Evolutionary conservation across 2,329 filamentous ascomycete genomes (phyloP).

Genomic region (Microdochium nivale): DNA sequence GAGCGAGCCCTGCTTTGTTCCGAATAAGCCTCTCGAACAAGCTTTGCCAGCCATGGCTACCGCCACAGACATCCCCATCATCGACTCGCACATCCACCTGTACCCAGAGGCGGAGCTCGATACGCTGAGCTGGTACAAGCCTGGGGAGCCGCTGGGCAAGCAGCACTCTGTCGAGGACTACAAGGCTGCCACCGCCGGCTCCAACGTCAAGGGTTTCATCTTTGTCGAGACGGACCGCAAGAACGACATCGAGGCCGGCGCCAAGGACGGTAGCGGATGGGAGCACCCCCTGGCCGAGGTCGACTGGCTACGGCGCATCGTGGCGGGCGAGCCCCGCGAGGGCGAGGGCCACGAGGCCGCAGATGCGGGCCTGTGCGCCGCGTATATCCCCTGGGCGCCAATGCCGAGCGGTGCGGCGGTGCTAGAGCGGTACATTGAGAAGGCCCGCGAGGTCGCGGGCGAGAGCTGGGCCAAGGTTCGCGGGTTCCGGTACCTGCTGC

Average conservation of each 20-base stretch:
- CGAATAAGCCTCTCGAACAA: too few relatives aligned
- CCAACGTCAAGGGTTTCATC: conserved; percentile 55
- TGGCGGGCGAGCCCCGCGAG: conserved; percentile 45
- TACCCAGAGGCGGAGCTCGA: conserved; percentile 61
- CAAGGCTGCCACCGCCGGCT: conserved; percentile 31
- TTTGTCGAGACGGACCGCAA: conserved; percentile 77
- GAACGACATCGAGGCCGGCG: conserved; percentile 42
- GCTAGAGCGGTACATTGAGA: conserved; percentile 56
- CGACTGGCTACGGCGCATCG: conserved; percentile 57
- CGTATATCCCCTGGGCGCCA: conserved; percentile 80
- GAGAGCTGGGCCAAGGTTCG: conserved; percentile 59
- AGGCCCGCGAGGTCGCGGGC: conserved; percentile 53
- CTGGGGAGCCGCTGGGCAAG: conserved; percentile 48
- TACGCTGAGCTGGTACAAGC: conserved; percentile 61
- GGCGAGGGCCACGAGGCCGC: conserved; percentile 48
- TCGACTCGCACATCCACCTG: conserved; percentile 90
- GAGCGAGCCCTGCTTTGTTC: neutral
- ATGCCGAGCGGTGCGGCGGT: conserved; percentile 53
- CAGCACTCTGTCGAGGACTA: conserved; percentile 61
- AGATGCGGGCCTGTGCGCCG: conserved; percentile 52
- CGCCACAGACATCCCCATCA: conserved; percentile 44
- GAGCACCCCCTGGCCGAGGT: conserved; percentile 63
- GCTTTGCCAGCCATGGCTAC: conserved; percentile 15
- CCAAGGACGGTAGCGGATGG: conserved; percentile 48
- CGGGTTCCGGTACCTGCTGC: conserved; percentile 76